Conservation (phyloP, 2,329 filamentous ascomycete species). For the Helotiales sp. region DNA sequence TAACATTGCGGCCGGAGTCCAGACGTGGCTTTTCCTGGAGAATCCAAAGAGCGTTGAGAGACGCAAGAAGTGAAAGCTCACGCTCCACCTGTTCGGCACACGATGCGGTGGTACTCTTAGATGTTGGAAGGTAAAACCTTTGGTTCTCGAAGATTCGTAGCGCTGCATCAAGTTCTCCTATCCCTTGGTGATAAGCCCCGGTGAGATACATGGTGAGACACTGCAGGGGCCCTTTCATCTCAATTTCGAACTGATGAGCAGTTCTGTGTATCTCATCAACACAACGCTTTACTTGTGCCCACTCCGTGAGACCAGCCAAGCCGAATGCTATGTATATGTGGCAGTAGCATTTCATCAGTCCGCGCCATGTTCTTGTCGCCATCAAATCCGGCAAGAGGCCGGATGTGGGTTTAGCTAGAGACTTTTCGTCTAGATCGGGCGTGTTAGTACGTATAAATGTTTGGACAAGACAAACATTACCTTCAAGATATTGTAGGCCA, state of each 20-base stretch:
- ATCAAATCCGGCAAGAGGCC: constrained; percentile 28
- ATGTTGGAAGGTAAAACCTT: constrained; percentile 52
- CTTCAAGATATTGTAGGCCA: constrained; percentile 48
- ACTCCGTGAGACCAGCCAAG: constrained; percentile 30
- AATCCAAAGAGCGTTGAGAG: constrained; percentile 71
- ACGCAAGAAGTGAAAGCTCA: constrained; percentile 66
- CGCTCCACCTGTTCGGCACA: constrained; percentile 52
- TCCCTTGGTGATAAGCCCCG: constrained; percentile 75
- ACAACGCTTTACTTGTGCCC: constrained; percentile 28
- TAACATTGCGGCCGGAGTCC: constrained; percentile 57
- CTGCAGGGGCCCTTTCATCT: constrained; percentile 26
- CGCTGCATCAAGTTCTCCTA: constrained; percentile 69
- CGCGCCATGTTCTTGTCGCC: constrained; percentile 32
- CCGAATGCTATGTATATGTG: constrained; percentile 35
- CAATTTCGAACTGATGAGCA: constrained; percentile 24
- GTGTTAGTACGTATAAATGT: constrained; percentile 1
- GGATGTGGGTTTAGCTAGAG: constrained; percentile 27
- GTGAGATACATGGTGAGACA: constrained; percentile 58
- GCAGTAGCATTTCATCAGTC: constrained; percentile 33
- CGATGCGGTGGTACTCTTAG: constrained; percentile 38
- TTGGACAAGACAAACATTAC: constrained; percentile 15
- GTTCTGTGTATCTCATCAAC: constrained; percentile 27
- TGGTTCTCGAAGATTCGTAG: constrained; percentile 64
- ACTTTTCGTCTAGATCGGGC: constrained; percentile 9
- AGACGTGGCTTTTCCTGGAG: constrained; percentile 61